These are phyloP conservation scores for Aleurites moluccanus DNA, from an alignment of 441 rosid genomes.

Conservation along the genomic window DNA sequence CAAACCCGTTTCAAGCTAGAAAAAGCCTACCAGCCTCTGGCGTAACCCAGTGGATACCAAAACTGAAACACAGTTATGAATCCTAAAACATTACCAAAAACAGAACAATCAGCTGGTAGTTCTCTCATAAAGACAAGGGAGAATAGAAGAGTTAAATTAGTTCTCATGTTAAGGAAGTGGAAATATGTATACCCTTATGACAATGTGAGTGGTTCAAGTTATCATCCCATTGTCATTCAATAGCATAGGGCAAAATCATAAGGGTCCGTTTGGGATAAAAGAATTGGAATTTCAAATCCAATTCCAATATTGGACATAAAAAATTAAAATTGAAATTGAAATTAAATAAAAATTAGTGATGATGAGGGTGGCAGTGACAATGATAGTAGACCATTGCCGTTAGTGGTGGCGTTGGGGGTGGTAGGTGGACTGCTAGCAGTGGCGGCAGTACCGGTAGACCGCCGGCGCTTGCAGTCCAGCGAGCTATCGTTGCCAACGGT, in stretches of 20 bases:
- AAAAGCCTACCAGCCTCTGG: background rate
- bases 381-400: too few species aligned
- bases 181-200: background rate
- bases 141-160: background rate
- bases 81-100: background rate
- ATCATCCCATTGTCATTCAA: background rate
- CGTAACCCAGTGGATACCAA: background rate
- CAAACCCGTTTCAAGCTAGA: background rate
- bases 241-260: background rate
- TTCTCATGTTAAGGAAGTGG: background rate
- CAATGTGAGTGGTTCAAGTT: background rate
- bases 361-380: too few species aligned
- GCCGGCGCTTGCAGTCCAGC: too few species aligned
- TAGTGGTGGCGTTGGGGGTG: too few species aligned
- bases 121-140: background rate
- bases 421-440: too few species aligned
- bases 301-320: too few species aligned
- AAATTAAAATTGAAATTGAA: too few species aligned
- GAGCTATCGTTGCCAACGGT: too few species aligned
- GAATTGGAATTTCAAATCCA: too few species aligned
- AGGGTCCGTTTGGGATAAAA: too few species aligned
- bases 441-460: too few species aligned
- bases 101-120: background rate
- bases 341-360: too few species aligned
- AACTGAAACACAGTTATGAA: background rate